Percentiles rank a stretch among this genome's conserved stretches.
These are phyloP conservation scores for Murraya paniculata DNA, from an alignment of 345 rosid genomes.

Conservation along the genomic window DNA sequence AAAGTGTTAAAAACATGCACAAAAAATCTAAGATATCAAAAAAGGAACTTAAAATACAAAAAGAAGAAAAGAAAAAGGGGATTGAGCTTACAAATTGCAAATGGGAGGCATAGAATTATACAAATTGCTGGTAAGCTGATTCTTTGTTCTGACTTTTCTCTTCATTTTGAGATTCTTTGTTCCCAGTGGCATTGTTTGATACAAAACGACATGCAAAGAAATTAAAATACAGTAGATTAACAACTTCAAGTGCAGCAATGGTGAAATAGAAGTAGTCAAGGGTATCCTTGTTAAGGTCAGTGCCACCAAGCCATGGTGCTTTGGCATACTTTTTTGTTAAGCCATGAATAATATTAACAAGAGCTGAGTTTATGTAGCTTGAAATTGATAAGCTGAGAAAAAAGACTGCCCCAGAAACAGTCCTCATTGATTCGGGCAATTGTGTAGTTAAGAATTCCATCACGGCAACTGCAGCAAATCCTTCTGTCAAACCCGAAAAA, in stretches of 20 bases:
- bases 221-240: conserved; percentile 44
- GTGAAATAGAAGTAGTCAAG: conserved; percentile 40
- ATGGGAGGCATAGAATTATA: not conserved
- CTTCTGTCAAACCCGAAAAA: conserved; percentile 61
- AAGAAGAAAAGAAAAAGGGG: not conserved
- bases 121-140: not conserved
- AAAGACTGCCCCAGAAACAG: conserved; percentile 66
- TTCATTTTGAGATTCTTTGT: not conserved
- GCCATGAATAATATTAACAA: conserved; percentile 20
- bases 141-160: not conserved
- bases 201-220: conserved; percentile 28
- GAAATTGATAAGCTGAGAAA: conserved; percentile 56
- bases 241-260: conserved; percentile 26
- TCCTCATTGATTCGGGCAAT: conserved; percentile 75
- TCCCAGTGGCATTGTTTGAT: not conserved
- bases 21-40: not conserved
- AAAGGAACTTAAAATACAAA: not conserved
- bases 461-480: conserved; percentile 62
- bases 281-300: conserved; percentile 37
- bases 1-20: not conserved
- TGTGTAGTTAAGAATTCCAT: conserved; percentile 69
- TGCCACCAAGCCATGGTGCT: conserved; percentile 49
- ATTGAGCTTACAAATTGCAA: too few species aligned
- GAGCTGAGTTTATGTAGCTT: conserved; percentile 26
- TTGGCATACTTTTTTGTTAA: conserved; percentile 19